phyloP scores from a whole-genome alignment of 176 grass and related monocot genomes.

The Puya raimondii region DNA sequence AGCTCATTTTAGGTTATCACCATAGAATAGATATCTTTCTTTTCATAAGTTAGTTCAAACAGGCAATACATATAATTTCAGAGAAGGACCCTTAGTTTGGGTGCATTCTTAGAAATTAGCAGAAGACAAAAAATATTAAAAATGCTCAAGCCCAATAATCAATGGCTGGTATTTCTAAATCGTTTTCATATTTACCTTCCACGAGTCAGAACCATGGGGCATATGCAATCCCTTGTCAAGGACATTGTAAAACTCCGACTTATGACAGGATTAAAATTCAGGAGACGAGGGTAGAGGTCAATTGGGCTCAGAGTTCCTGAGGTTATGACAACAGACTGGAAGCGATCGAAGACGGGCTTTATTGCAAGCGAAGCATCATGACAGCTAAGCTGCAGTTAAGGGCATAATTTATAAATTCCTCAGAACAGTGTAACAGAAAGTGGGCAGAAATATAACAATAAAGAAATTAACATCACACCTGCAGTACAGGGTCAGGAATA shows the following conservation, averaged over 20 bases:
- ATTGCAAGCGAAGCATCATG: constrained; percentile 95
- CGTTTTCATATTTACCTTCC: constrained; percentile 48
- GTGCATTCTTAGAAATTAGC: not conserved
- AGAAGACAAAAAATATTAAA: not conserved
- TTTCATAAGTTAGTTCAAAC: too few species aligned
- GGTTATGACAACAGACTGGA: constrained; percentile 87
- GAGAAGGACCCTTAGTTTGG: not conserved
- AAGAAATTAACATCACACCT: constrained; percentile 36
- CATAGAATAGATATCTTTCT: not conserved
- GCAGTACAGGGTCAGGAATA: constrained; percentile 73
- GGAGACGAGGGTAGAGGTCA: constrained; percentile 81
- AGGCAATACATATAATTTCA: not conserved
- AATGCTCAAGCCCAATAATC: not conserved
- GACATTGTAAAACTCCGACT: constrained; percentile 98
- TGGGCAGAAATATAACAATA: constrained; percentile 5
- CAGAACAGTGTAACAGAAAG: not conserved
- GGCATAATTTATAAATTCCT: constrained; percentile 20
- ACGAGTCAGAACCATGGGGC: constrained; percentile 94
- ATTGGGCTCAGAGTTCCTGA: constrained; percentile 95
- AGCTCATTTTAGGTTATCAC: not conserved
- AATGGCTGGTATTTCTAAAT: not conserved
- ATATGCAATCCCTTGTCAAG: constrained; percentile 94
- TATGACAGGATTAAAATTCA: constrained; percentile 96
- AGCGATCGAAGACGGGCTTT: constrained; percentile 89
- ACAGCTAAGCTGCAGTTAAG: constrained; percentile 78